Conservation (phyloP, 1,139 yeast species). For the Kodamaea alishanica region DNA sequence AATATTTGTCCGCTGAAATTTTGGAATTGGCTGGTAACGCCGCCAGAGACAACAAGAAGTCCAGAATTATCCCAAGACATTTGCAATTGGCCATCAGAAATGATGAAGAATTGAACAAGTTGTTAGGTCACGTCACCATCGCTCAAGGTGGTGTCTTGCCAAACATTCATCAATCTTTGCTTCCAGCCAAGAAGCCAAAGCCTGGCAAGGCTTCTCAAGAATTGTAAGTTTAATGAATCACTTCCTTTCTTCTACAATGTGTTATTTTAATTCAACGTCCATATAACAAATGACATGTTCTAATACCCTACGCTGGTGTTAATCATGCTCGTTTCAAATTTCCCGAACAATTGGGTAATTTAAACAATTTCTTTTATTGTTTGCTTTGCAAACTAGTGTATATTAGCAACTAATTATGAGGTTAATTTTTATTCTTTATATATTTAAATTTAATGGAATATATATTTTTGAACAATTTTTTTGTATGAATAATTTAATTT, state of each 20-base stretch:
- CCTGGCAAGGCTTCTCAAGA: constrained; percentile 79
- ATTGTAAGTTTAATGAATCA: constrained; percentile 45
- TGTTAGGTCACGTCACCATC: constrained; percentile 87
- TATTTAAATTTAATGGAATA: constrained; percentile 3
- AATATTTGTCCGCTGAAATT: constrained; percentile 53
- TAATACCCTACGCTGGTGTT: too few relatives aligned
- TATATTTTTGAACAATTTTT: constrained; percentile 3
- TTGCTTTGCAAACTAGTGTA: constrained; percentile 15
- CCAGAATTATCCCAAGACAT: constrained; percentile 55
- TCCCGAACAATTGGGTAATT: too few relatives aligned
- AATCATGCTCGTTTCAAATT: too few relatives aligned
- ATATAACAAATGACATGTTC: neutral
- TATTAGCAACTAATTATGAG: constrained; percentile 16
- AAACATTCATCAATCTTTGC: constrained; percentile 92
- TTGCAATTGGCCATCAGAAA: constrained; percentile 54
- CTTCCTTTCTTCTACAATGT: constrained; percentile 1
- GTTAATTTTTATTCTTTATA: constrained; percentile 8
- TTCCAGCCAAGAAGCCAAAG: constrained; percentile 89
- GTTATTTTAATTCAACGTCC: constrained; percentile 2
- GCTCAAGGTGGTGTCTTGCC: constrained; percentile 99
- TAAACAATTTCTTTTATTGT: constrained; percentile 2
- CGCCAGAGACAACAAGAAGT: constrained; percentile 55
- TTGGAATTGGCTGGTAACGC: constrained; percentile 57
- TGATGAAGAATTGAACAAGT: constrained; percentile 52
- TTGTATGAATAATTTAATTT: neutral